A percentile compares a stretch with the other conserved stretches of the same genome.
Evolutionary conservation across 2,329 filamentous ascomycete genomes (phyloP).

Genomic region (Catunica adiposa): DNA sequence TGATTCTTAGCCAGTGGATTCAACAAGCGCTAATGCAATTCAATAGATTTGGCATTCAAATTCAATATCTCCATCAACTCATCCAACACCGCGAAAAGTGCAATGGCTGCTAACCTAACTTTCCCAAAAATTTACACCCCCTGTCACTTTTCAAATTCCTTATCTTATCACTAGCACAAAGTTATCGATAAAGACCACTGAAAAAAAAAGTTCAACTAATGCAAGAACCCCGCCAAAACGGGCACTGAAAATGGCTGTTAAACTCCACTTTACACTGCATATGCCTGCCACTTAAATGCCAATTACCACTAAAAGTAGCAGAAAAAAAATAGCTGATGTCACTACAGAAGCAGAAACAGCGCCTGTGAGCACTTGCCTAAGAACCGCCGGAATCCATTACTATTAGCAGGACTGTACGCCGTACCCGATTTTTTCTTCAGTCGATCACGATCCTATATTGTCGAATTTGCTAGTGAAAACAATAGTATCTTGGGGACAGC

Average conservation of each 20-base stretch:
- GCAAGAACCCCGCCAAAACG: constrained; percentile 13
- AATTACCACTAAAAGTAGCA: background rate
- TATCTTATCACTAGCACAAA: constrained; percentile 3
- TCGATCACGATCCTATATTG: background rate
- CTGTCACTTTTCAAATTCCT: background rate
- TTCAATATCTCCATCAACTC: background rate
- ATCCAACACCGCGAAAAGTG: background rate
- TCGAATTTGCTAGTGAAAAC: background rate
- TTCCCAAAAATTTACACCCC: constrained; percentile 7
- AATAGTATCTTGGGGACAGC: too few species aligned
- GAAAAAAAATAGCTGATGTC: background rate
- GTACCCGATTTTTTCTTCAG: background rate
- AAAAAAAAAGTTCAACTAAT: constrained; percentile 19
- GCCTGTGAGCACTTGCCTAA: background rate
- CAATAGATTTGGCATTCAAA: background rate
- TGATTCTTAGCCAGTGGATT: background rate
- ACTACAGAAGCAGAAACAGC: background rate
- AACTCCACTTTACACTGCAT: constrained; percentile 5
- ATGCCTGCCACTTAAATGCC: constrained; percentile 2
- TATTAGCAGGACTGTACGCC: background rate
- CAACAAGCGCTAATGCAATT: background rate
- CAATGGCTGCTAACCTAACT: background rate
- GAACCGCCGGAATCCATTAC: background rate
- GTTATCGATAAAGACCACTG: constrained; percentile 15
- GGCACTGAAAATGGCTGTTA: constrained; percentile 2